phyloP scores from a whole-genome alignment of 108 stramenopile genomes.

The Stephanodiscus triporus region DNA sequence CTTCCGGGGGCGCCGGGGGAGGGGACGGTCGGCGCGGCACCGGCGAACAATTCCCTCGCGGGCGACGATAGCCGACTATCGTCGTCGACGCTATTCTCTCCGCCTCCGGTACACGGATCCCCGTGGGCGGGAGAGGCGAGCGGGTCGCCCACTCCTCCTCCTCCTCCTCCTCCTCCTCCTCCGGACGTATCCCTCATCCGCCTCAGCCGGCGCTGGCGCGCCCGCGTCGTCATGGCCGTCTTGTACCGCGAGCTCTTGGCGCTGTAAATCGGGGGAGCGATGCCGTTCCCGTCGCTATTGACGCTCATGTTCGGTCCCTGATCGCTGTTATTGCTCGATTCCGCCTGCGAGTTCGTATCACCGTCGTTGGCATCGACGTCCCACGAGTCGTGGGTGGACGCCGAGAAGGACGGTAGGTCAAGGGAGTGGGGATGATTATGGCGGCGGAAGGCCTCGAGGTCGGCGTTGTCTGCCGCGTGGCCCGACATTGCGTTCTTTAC shows the following conservation, averaged over 20 bases:
- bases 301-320: background rate
- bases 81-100: too few species aligned
- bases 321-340: background rate
- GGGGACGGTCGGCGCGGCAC: too few species aligned
- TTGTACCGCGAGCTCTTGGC: slow-evolving; percentile 16
- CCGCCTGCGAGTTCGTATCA: background rate
- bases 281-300: background rate
- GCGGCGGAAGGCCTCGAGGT: background rate
- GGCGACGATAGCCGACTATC: too few species aligned
- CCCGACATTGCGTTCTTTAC: background rate
- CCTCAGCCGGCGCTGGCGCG: slow-evolving; percentile 36
- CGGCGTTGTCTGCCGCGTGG: background rate
- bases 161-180: background rate
- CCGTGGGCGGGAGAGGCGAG: background rate
- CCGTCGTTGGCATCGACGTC: background rate
- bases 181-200: slow-evolving; percentile 26
- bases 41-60: too few species aligned
- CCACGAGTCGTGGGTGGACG: background rate
- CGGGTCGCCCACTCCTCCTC: background rate
- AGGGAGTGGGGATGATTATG: background rate
- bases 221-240: slow-evolving; percentile 31
- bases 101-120: too few species aligned
- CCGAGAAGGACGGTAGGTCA: background rate
- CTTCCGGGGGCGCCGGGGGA: too few species aligned
- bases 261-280: background rate